Evolutionary conservation across 2,329 filamentous ascomycete species (phyloP), one percentile per base, ranked within the genome.

Genomic region (Calonectria pseudoturangicola): DNA sequence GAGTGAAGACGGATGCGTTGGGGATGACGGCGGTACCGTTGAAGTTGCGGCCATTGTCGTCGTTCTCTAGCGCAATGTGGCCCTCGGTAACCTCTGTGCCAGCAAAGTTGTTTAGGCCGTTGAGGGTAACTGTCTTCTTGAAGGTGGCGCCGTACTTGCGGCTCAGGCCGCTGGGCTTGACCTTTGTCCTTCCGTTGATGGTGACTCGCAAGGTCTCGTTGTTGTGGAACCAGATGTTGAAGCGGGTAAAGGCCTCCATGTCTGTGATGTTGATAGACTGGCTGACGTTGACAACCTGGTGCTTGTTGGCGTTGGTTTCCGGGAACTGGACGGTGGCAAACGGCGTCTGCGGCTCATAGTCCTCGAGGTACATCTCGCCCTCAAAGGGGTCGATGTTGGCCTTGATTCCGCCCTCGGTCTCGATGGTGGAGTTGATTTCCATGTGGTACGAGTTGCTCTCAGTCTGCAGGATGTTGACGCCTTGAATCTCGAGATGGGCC

Each of bases 1-100:
- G 86, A n/a, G 88, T 90, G 79, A 93, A 87, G 65, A 90, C 83
- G 1, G 92, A 93, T 8, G 87, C 88, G 82, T 94, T 94, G 75
- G 91, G 91, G 64, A 94, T 92, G 70, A 85, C 85, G 70, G 89
- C 88, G 16, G 85, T 88, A 76, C 88, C 92, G 65, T 87, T 84
- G 83, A 94, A 92, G 84, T 93, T 94, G 80, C 88, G 87, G 27
- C 86, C 87, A 66, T 88, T 84, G 12, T 80, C 74, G 67, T 86
- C 79, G 16, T 79, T 70, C 33, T 81, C 76, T 25, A 87, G 77
- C 41, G 85, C 82, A 75, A 93, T 87, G 50, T 83, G 83, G 74
- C 89, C 86, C 48, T 90, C 84, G 66, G 83, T 85, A 71, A 92
- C 88, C 36, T 82, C 80, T 64, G 90, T 88, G 64, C 91, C 91